Conservation (phyloP, 1,284 basidiomycete species). For the Trichosporon ovoides region DNA sequence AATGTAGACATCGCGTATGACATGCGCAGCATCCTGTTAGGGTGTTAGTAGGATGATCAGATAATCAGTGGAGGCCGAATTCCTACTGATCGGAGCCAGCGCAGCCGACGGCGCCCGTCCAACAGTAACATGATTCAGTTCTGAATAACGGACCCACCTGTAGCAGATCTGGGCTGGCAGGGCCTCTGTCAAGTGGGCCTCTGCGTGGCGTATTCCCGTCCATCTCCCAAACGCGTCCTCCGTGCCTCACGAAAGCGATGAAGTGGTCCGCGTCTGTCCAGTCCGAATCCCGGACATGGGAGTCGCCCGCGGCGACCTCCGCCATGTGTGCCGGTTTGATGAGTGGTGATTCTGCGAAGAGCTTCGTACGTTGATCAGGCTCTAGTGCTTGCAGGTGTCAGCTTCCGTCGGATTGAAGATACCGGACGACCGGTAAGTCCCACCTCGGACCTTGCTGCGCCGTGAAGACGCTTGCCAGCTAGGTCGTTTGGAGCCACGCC, state of each 20-base stretch:
- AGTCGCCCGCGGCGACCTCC: constrained; percentile 19
- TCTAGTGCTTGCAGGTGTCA: neutral
- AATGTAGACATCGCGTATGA: constrained; percentile 23
- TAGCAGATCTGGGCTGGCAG: constrained; percentile 9
- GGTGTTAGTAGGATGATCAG: neutral
- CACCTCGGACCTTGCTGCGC: no score
- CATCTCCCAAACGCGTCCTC: constrained; percentile 21
- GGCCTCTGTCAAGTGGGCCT: constrained; percentile 22
- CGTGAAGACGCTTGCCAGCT: no score
- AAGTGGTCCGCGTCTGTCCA: constrained; percentile 29
- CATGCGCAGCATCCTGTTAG: constrained; percentile 21
- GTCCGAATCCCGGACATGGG: constrained; percentile 17
- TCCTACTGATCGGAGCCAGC: neutral
- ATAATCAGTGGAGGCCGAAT: no score
- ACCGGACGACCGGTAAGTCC: no score
- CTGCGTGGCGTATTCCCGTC: constrained; percentile 23
- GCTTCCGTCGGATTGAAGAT: no score
- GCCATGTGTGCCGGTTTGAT: constrained; percentile 23
- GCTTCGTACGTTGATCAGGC: constrained; percentile 9
- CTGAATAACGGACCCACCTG: no score
- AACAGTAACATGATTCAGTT: neutral
- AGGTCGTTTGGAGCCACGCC: no score
- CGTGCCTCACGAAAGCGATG: constrained; percentile 17
- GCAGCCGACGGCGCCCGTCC: neutral
- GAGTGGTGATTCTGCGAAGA: constrained; percentile 14